A percentile compares a stretch with the other conserved stretches of the same genome.
Conservation (phyloP, 2,329 filamentous ascomycete species). For the Aspergillus sp. region DNA sequence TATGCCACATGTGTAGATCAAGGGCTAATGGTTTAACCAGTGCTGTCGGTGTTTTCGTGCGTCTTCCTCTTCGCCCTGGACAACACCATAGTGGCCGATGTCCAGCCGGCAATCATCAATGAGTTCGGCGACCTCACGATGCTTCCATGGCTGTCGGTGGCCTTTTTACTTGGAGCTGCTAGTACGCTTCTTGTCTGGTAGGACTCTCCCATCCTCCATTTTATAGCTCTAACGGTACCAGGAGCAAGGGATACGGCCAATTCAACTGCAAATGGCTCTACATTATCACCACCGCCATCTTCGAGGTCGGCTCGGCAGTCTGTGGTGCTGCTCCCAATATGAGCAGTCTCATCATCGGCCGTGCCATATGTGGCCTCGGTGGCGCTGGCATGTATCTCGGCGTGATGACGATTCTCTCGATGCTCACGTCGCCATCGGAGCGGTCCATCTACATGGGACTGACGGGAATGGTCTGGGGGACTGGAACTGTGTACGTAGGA, state of each 20-base stretch:
- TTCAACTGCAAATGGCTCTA: conserved; percentile 41
- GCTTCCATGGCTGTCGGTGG: conserved; percentile 10
- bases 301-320: conserved; percentile 5
- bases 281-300: neutral
- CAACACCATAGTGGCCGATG: conserved; percentile 11
- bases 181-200: neutral
- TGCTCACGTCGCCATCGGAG: conserved; percentile 18
- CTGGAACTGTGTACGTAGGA: conserved; percentile 27
- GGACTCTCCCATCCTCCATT: neutral
- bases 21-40: neutral
- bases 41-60: neutral
- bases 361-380: conserved; percentile 6
- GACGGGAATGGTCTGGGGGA: conserved; percentile 37
- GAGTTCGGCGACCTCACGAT: conserved; percentile 5
- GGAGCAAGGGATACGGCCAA: conserved; percentile 5
- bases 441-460: conserved; percentile 32
- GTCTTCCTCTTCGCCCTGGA: neutral
- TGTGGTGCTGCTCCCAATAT: conserved; percentile 4
- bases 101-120: conserved; percentile 12
- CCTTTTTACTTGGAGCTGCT: conserved; percentile 1
- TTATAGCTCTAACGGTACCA: neutral
- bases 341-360: conserved; percentile 5
- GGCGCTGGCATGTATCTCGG: conserved; percentile 30
- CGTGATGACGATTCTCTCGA: conserved; percentile 26
- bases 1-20: too few species aligned